Evolutionary conservation across 352 stramenopile species (phyloP).

Genomic region (Phytophthora hibernalis): DNA sequence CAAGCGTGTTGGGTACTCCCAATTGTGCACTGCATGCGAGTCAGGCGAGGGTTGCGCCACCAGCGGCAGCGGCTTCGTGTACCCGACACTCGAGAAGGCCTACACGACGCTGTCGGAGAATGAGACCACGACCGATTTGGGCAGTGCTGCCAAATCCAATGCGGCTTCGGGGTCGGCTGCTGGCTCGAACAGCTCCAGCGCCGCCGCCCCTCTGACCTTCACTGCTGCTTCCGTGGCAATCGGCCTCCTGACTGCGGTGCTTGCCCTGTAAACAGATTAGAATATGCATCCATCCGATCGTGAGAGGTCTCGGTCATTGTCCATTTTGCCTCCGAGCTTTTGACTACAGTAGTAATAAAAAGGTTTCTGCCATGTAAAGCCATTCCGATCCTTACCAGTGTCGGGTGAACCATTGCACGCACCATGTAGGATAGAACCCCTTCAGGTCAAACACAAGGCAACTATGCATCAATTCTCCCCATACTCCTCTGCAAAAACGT

Average conservation of each 20-base stretch:
- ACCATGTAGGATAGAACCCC: too few species aligned
- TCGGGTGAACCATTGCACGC: too few species aligned
- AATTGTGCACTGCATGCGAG: slow-evolving; percentile 71
- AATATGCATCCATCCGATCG: slow-evolving; percentile 21
- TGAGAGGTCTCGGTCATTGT: slow-evolving; percentile 13
- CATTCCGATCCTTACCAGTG: too few species aligned
- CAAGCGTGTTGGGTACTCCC: slow-evolving; percentile 73
- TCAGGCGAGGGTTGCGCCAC: slow-evolving; percentile 44
- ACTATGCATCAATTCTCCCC: slow-evolving; percentile 33
- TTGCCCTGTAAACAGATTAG: slow-evolving; percentile 35
- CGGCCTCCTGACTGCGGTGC: slow-evolving; percentile 27
- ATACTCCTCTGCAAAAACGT: slow-evolving; percentile 29
- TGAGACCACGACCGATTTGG: slow-evolving; percentile 46
- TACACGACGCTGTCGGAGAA: slow-evolving; percentile 45
- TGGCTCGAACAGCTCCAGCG: slow-evolving; percentile 12
- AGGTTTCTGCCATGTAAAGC: slow-evolving; percentile 1
- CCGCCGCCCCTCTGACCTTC: slow-evolving; percentile 16
- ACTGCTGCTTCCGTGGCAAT: slow-evolving; percentile 26
- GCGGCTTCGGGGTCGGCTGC: slow-evolving; percentile 12
- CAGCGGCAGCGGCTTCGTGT: slow-evolving; percentile 56
- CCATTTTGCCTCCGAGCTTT: slow-evolving; percentile 38
- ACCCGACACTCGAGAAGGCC: slow-evolving; percentile 71
- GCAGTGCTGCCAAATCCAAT: slow-evolving; percentile 3
- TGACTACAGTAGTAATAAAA: slow-evolving; percentile 37
- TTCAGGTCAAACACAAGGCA: too few species aligned